These are phyloP conservation scores for Fomitopsis palustris DNA, from an alignment of 1,284 basidiomycete species.

Conservation along the genomic window DNA sequence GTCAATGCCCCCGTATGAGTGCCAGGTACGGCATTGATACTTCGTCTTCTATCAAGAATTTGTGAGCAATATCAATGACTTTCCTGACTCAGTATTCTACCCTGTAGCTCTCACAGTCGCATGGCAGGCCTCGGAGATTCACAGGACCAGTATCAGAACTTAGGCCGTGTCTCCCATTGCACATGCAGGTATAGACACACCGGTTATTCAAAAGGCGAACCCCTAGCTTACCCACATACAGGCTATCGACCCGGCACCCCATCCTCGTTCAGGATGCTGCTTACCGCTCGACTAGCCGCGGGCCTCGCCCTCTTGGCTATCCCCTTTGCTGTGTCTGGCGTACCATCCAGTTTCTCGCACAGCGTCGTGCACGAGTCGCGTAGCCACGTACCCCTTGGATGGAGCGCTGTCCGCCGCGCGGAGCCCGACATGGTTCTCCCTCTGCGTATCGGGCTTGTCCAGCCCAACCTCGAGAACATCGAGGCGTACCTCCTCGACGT, in stretches of 20 bases:
- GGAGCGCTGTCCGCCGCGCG: conserved; percentile 32
- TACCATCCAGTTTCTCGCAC: conserved; percentile 17
- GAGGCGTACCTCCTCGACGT: conserved; percentile 42
- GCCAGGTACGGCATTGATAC: no score
- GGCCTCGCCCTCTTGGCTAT: neutral
- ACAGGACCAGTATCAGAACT: neutral
- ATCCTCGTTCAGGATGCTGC: conserved; percentile 7
- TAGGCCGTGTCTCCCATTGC: no score
- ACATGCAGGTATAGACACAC: neutral
- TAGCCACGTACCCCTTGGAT: conserved; percentile 30
- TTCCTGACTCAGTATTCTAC: no score
- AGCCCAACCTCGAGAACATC: conserved; percentile 39
- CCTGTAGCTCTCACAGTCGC: neutral
- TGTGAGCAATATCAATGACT: no score
- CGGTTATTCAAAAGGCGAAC: no score
- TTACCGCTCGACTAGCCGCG: conserved; percentile 7
- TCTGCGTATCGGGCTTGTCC: conserved; percentile 43
- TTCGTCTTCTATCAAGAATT: no score
- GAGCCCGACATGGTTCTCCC: conserved; percentile 30
- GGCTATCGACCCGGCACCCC: neutral
- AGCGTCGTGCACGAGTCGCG: conserved; percentile 40
- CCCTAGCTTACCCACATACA: neutral
- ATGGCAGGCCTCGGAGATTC: neutral
- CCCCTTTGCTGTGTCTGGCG: conserved; percentile 6
- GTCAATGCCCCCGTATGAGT: no score